These are phyloP conservation scores for Globisporangium echinulatum DNA, from an alignment of 352 stramenopile species.

Conservation along the genomic window DNA sequence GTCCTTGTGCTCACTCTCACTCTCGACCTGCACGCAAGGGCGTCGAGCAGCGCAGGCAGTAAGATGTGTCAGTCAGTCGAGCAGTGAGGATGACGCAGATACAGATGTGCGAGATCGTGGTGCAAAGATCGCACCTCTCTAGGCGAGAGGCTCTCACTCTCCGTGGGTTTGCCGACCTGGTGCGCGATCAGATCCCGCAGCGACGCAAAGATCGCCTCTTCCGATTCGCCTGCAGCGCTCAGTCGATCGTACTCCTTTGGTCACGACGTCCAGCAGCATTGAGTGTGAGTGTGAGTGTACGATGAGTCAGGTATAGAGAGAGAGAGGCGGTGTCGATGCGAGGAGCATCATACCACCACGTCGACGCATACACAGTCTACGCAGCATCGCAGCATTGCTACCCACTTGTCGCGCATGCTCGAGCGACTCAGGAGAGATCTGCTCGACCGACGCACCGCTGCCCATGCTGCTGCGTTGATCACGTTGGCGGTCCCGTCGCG, in stretches of 20 bases:
- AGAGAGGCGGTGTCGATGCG: too few species aligned
- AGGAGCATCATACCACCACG: background rate
- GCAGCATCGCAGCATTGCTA: background rate
- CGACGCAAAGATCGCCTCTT: conserved; percentile 36
- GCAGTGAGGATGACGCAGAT: too few species aligned
- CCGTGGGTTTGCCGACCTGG: conserved; percentile 9
- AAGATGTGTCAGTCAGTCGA: too few species aligned
- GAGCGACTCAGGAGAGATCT: conserved; percentile 8
- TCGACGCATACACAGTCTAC: background rate
- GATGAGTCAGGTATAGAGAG: too few species aligned
- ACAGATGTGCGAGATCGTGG: too few species aligned
- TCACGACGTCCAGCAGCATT: background rate
- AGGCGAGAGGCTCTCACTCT: conserved; percentile 2
- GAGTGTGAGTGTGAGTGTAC: background rate
- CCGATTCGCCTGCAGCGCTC: conserved; percentile 23
- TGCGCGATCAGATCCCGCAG: conserved; percentile 30
- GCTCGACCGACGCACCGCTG: conserved; percentile 5
- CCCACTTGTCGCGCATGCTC: conserved; percentile 6
- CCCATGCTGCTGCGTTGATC: conserved; percentile 3
- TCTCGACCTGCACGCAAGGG: background rate
- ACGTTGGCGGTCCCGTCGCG: too few species aligned
- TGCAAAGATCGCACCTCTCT: conserved; percentile 1
- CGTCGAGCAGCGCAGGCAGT: too few species aligned
- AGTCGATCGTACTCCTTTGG: conserved; percentile 30
- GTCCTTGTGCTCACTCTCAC: background rate